Evolutionary conservation across 1,284 basidiomycete species (phyloP).

Genomic region (Trichosporon coremiiforme): DNA sequence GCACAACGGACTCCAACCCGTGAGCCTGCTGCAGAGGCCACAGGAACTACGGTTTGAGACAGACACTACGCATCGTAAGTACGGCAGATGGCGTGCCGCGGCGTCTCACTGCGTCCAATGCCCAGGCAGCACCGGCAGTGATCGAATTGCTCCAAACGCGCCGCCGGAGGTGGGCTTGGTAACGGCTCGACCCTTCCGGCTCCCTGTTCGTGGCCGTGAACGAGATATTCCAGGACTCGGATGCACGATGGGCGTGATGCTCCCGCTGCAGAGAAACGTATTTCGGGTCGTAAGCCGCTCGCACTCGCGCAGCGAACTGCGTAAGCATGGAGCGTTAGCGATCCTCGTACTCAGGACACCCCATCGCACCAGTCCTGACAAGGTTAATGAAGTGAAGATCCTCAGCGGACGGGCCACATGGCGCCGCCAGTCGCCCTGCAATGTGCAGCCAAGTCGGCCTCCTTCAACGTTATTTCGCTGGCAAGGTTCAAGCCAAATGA

Average conservation of each 20-base stretch:
- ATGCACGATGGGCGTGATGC: neutral
- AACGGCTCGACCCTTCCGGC: neutral
- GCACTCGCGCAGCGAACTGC: slow-evolving; percentile 3
- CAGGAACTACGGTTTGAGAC: slow-evolving; percentile 2
- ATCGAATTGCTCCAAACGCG: slow-evolving; percentile 7
- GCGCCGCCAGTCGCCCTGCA: neutral
- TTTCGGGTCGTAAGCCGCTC: neutral
- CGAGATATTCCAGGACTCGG: neutral
- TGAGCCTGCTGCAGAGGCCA: neutral
- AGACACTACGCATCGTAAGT: neutral
- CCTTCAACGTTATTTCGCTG: neutral
- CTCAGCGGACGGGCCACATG: slow-evolving; percentile 1
- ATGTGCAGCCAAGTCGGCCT: neutral
- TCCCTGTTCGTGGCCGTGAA: neutral
- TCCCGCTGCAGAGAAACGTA: neutral
- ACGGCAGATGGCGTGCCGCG: neutral
- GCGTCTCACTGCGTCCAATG: neutral
- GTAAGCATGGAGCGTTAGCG: neutral
- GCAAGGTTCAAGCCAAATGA: neutral
- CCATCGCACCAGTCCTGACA: neutral
- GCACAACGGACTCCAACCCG: neutral
- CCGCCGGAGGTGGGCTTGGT: slow-evolving; percentile 3
- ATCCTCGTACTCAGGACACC: neutral
- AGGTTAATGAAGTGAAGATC: slow-evolving; percentile 1
- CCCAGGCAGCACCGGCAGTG: neutral